A percentile compares a stretch with the other conserved stretches of the same genome.
Evolutionary conservation across 176 grass and related monocot genomes (phyloP).

Genomic region (Eragrostis nindensis): DNA sequence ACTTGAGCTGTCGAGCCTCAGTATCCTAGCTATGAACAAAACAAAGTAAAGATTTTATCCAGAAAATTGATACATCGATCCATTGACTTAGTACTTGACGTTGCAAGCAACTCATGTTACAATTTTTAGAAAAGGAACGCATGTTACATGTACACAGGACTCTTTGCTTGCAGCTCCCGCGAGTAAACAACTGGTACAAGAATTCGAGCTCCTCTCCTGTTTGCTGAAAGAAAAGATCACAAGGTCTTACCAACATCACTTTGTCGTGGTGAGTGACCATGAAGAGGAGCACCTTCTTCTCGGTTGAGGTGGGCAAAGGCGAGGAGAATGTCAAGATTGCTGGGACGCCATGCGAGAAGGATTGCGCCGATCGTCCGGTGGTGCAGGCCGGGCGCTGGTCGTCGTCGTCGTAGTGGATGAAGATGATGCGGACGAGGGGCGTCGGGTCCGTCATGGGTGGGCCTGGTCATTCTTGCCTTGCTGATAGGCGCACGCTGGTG

Average conservation of each 20-base stretch:
- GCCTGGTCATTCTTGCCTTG: conserved; percentile 33
- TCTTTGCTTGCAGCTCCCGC: too few species aligned
- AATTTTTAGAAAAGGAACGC: too few species aligned
- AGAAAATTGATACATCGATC: too few species aligned
- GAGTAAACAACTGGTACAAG: background rate
- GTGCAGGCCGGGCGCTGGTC: too few species aligned
- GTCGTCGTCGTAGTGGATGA: too few species aligned
- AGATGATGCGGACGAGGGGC: conserved; percentile 3
- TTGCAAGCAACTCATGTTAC: too few species aligned
- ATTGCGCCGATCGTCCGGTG: too few species aligned
- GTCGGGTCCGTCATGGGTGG: conserved; percentile 20
- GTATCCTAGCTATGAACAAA: background rate
- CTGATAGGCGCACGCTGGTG: conserved; percentile 15
- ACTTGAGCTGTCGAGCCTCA: background rate
- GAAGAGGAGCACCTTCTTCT: background rate
- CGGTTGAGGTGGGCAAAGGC: background rate
- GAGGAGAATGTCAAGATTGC: background rate
- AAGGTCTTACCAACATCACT: too few species aligned
- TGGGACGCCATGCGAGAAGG: background rate
- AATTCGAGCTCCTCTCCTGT: background rate
- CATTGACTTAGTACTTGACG: too few species aligned
- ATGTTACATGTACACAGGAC: too few species aligned
- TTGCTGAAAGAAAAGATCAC: too few species aligned
- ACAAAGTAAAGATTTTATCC: background rate
- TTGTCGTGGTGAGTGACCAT: background rate